Evolutionary conservation across 2,329 filamentous ascomycete genomes (phyloP).

Genomic region (Pseudocercospora crystallina): DNA sequence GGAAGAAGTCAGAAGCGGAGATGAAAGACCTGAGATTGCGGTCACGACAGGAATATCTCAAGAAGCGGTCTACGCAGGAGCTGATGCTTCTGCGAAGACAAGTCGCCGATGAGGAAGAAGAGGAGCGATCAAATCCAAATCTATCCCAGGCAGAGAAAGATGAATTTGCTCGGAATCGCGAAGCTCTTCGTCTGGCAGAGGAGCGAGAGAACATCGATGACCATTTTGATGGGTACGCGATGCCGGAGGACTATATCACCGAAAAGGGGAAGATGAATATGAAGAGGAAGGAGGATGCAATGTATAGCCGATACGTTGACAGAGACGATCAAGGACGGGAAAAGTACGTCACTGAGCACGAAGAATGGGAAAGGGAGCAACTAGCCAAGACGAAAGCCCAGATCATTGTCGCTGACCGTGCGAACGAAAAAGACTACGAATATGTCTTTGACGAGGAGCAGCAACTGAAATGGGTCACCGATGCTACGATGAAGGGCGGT

Average conservation of each 20-base stretch:
- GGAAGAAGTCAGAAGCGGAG: slow-evolving; percentile 66
- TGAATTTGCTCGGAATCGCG: slow-evolving; percentile 85
- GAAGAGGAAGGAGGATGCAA: slow-evolving; percentile 82
- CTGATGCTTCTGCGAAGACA: slow-evolving; percentile 84
- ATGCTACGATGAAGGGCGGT: slow-evolving; percentile 70
- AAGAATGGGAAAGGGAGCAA: slow-evolving; percentile 94
- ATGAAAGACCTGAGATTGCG: slow-evolving; percentile 78
- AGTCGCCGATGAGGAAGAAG: slow-evolving; percentile 78
- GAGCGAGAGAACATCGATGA: slow-evolving; percentile 87
- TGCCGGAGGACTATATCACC: slow-evolving; percentile 94
- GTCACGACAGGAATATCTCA: slow-evolving; percentile 87
- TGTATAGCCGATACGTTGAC: slow-evolving; percentile 89
- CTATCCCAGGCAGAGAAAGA: slow-evolving; percentile 77
- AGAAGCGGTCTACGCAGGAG: slow-evolving; percentile 85
- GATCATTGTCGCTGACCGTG: slow-evolving; percentile 70
- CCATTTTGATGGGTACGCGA: slow-evolving; percentile 83
- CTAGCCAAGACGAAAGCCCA: slow-evolving; percentile 83
- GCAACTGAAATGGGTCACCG: slow-evolving; percentile 80
- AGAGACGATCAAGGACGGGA: slow-evolving; percentile 84
- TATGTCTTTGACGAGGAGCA: slow-evolving; percentile 90
- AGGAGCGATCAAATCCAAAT: slow-evolving; percentile 72
- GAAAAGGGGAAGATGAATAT: slow-evolving; percentile 86
- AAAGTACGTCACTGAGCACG: slow-evolving; percentile 86
- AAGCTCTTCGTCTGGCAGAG: slow-evolving; percentile 59
- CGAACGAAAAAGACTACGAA: slow-evolving; percentile 81